Percentiles rank a stretch among this genome's conserved stretches.
Evolutionary conservation across 495 filamentous ascomycete genomes (phyloP).

Genomic region (Neurospora sp.): DNA sequence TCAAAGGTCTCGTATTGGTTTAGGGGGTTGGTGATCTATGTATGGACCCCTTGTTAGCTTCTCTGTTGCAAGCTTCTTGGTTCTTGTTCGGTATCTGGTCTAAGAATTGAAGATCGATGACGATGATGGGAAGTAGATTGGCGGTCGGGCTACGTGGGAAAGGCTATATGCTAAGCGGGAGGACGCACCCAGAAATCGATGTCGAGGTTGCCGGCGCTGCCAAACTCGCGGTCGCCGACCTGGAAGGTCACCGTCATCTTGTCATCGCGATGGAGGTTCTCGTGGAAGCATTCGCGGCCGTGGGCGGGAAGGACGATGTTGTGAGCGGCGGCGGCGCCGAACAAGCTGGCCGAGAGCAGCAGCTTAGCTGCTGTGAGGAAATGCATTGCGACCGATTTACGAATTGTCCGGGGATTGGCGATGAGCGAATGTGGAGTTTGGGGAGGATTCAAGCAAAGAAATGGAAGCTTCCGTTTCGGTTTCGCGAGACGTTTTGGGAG

Average conservation of each 20-base stretch:
- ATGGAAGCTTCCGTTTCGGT: slow-evolving; percentile 1
- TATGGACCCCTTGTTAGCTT: background rate
- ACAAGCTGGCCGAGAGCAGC: slow-evolving; percentile 52
- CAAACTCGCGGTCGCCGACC: slow-evolving; percentile 94
- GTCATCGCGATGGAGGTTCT: slow-evolving; percentile 83
- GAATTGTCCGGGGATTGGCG: background rate
- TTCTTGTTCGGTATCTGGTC: too few relatives aligned
- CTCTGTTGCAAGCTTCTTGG: slow-evolving; percentile 1
- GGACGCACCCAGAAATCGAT: slow-evolving; percentile 91
- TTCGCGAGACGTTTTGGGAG: slow-evolving; percentile 15
- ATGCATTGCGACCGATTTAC: slow-evolving; percentile 17
- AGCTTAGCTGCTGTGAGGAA: slow-evolving; percentile 39
- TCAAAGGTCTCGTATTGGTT: slow-evolving; percentile 66
- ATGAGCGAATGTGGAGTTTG: slow-evolving; percentile 4
- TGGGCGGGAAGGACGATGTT: slow-evolving; percentile 91
- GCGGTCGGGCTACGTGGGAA: background rate
- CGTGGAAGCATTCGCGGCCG: slow-evolving; percentile 94
- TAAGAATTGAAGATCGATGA: background rate
- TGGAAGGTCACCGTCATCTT: slow-evolving; percentile 98
- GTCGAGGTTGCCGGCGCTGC: slow-evolving; percentile 86
- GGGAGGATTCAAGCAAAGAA: slow-evolving; percentile 1
- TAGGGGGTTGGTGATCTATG: slow-evolving; percentile 74
- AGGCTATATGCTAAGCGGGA: slow-evolving; percentile 1
- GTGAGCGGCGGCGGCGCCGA: slow-evolving; percentile 62
- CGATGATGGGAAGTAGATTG: background rate